These are phyloP conservation scores for Fagus sylvatica DNA, from an alignment of 306 rosid genomes.

Conservation along the genomic window DNA sequence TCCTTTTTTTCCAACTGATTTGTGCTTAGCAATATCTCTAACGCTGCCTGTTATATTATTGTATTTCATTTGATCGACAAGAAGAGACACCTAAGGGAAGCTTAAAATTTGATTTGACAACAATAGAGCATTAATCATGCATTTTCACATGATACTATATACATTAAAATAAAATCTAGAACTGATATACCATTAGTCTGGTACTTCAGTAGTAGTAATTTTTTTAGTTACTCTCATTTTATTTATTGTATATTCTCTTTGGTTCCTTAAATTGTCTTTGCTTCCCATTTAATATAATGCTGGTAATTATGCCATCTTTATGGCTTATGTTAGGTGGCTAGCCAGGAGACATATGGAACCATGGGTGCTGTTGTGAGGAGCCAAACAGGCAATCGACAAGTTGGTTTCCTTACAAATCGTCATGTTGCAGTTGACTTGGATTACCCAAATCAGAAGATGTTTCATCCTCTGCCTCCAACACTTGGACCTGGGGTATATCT, in stretches of 20 bases:
- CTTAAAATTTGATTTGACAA: neutral
- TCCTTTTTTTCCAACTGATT: neutral
- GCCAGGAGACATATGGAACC: slow-evolving; percentile 98
- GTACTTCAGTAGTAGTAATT: neutral
- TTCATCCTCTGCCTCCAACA: slow-evolving; percentile 96
- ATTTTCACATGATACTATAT: neutral
- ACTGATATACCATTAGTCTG: neutral
- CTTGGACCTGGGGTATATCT: slow-evolving; percentile 98
- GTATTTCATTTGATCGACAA: neutral
- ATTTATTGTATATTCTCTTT: neutral
- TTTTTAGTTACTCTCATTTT: neutral
- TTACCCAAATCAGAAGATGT: slow-evolving; percentile 99
- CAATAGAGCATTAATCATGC: neutral
- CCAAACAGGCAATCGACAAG: slow-evolving; percentile 91
- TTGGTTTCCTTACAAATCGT: slow-evolving; percentile 98
- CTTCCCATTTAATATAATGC: slow-evolving; percentile 31
- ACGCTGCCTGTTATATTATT: no score
- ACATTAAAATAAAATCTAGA: neutral
- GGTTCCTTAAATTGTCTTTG: neutral
- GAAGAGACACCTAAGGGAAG: neutral
- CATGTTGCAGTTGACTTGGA: slow-evolving; percentile 97
- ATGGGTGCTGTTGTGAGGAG: slow-evolving; percentile 97
- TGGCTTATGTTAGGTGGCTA: slow-evolving; percentile 71
- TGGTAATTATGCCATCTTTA: neutral
- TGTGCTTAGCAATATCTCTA: neutral